phyloP scores from a whole-genome alignment of 805 yeast species.

The Candida ulmi region DNA sequence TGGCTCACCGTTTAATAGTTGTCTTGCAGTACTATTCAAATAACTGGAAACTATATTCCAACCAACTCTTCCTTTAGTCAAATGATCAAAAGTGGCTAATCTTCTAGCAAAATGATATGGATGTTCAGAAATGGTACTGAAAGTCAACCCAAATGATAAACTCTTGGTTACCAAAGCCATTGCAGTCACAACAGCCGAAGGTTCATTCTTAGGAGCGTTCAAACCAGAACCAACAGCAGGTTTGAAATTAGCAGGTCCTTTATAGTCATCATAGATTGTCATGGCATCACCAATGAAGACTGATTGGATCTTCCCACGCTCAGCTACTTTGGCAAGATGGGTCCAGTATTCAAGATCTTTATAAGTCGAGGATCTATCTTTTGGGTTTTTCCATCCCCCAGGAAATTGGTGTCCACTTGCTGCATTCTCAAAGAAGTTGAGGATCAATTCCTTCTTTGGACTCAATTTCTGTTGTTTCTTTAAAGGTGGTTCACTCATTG shows the following conservation, averaged over 20 bases:
- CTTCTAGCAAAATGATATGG: slow-evolving; percentile 35
- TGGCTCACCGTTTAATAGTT: slow-evolving; percentile 27
- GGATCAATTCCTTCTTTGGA: slow-evolving; percentile 5
- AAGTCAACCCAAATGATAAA: slow-evolving; percentile 33
- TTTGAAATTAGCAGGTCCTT: slow-evolving; percentile 14
- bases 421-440: slow-evolving; percentile 12
- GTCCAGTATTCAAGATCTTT: slow-evolving; percentile 29
- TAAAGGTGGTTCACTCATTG: slow-evolving; percentile 2
- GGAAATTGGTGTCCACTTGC: slow-evolving; percentile 12
- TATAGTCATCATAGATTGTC: slow-evolving; percentile 33
- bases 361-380: slow-evolving; percentile 5
- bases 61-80: slow-evolving; percentile 36
- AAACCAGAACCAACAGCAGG: slow-evolving; percentile 9
- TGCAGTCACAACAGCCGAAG: slow-evolving; percentile 31
- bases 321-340: slow-evolving; percentile 28
- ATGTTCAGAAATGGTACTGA: slow-evolving; percentile 33
- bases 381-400: slow-evolving; percentile 8
- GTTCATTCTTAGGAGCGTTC: slow-evolving; percentile 29
- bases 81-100: slow-evolving; percentile 35
- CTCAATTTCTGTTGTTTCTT: slow-evolving; percentile 2
- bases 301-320: slow-evolving; percentile 30
- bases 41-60: slow-evolving; percentile 38
- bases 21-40: slow-evolving; percentile 32
- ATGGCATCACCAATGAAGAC: slow-evolving; percentile 32
- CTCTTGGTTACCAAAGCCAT: slow-evolving; percentile 35